Evolutionary conservation across 2,329 filamentous ascomycete genomes (phyloP), one percentile per base, ranked within the genome.

Genomic region (Aureobasidium musti): DNA sequence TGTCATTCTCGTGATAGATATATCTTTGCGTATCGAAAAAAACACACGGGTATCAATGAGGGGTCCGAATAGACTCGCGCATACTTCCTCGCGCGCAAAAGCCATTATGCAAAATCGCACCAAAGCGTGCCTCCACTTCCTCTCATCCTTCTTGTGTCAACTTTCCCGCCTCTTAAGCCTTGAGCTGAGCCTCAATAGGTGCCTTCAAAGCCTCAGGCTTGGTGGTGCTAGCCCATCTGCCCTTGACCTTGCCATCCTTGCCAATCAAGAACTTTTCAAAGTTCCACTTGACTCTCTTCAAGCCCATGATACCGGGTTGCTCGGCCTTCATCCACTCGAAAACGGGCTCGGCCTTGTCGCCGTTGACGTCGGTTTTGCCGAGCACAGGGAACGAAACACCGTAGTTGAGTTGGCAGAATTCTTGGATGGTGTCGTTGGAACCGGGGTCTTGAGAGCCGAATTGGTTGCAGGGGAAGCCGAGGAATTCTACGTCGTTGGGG

Each of bases 391-490:
- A 98, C 60, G 83, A 88, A 71, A 97, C 92, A 78, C 93, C 91
- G 79, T 97, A 97, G 85, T 97, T 98, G 78, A 95, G 68, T 82
- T 92, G 90, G 85, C 93, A 98, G 82, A 93, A 84, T 28, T 82
- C 81, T 71, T 86, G 80, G 66, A 90, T 79, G 75, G 92, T 87
- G 10, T 83, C 80, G 47, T 88, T 82, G 17, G 81, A 84, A 74
- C 91, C 92, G 35, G 94, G 94, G 77, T 98, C 95, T 81, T 99
- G 95, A 72, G 81, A 80, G 75, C 89, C 91, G 80, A 99, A 99
- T 81, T 99, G 95, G 85, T 98, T 99, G 88, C 94, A 98, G 67
- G 95, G 95, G 82, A 99, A 98, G 73, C 93, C 95, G 76, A 99
- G 85, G 81, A 99, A 87, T 74, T 87, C 84, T 77, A 99, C 95